Evolutionary conservation across 352 stramenopile species (phyloP).

Genomic region (Phytopythium vexans): DNA sequence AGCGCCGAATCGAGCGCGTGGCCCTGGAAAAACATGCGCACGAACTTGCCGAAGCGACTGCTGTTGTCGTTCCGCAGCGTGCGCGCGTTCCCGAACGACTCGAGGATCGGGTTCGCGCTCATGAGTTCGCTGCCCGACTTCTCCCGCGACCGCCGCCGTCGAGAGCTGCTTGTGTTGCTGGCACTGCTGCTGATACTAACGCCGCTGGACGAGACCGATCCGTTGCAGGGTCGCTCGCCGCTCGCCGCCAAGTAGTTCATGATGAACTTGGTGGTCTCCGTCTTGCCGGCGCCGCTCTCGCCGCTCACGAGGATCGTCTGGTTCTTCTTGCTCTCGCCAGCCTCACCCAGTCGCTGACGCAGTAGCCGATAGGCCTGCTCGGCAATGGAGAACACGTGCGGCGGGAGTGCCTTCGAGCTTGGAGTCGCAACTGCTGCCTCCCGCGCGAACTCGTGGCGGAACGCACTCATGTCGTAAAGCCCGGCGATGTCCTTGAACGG

Average conservation of each 20-base stretch:
- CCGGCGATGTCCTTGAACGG: slow-evolving; percentile 69
- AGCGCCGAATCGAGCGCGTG: slow-evolving; percentile 23
- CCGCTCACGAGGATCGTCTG: slow-evolving; percentile 94
- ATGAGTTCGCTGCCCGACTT: slow-evolving; percentile 66
- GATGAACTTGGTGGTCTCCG: slow-evolving; percentile 95
- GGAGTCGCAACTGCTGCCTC: too few species aligned
- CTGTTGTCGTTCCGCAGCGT: slow-evolving; percentile 83
- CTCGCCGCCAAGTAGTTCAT: slow-evolving; percentile 77
- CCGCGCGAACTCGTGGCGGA: slow-evolving; percentile 31
- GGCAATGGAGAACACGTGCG: slow-evolving; percentile 82
- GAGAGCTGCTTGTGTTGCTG: slow-evolving; percentile 13
- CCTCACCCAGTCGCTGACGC: slow-evolving; percentile 26
- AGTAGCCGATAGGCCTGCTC: slow-evolving; percentile 70
- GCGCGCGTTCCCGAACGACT: slow-evolving; percentile 82
- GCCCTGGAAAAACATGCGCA: slow-evolving; percentile 80
- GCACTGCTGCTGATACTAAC: too few species aligned
- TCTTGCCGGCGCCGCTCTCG: slow-evolving; percentile 93
- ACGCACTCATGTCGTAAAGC: slow-evolving; percentile 58
- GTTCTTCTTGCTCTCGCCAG: slow-evolving; percentile 70
- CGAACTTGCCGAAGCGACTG: slow-evolving; percentile 86
- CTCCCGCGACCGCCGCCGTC: slow-evolving; percentile 12
- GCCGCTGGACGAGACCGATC: too few species aligned
- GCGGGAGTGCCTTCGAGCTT: slow-evolving; percentile 31
- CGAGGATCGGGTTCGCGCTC: slow-evolving; percentile 81
- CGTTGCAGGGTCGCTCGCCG: too few species aligned